phyloP scores from a whole-genome alignment of 2,329 filamentous ascomycete genomes.

The Lachnellula arida region DNA sequence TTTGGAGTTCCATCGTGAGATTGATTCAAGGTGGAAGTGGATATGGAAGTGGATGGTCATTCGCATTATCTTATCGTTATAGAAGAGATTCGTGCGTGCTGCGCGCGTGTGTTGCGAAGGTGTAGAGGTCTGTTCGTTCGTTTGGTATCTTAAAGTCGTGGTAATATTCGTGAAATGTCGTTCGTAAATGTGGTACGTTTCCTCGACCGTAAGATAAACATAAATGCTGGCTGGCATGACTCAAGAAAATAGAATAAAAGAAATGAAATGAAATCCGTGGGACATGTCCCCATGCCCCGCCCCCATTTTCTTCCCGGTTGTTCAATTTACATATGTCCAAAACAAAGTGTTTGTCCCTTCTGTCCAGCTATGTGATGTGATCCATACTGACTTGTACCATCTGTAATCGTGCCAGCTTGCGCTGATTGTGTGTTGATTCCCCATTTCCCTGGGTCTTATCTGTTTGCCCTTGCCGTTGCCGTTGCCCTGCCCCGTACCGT shows the following conservation, averaged over 20 bases:
- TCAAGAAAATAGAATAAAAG: background rate
- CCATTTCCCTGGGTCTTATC: background rate
- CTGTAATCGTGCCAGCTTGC: conserved; percentile 8
- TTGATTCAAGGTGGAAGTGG: background rate
- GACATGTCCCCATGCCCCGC: background rate
- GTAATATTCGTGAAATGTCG: background rate
- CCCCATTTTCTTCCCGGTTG: background rate
- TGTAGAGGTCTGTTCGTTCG: background rate
- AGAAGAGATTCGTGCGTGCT: background rate
- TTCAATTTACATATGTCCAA: conserved; percentile 19
- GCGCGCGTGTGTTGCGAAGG: background rate
- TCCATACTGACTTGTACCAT: conserved; percentile 9
- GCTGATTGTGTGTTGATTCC: conserved; percentile 9
- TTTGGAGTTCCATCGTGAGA: background rate
- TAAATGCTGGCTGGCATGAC: background rate
- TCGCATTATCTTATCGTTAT: background rate
- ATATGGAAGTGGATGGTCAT: background rate
- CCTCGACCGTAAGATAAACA: background rate
- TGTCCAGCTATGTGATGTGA: conserved; percentile 8
- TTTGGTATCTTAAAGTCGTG: background rate
- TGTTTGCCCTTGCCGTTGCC: conserved; percentile 3
- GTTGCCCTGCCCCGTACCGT: conserved; percentile 1
- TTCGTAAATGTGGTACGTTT: background rate
- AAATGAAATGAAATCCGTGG: background rate
- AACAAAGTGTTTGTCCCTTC: conserved; percentile 14